A percentile compares a stretch with the other conserved stretches of the same genome.
Conservation (phyloP, 345 rosid genomes). For the Syzygium oleosum region DNA sequence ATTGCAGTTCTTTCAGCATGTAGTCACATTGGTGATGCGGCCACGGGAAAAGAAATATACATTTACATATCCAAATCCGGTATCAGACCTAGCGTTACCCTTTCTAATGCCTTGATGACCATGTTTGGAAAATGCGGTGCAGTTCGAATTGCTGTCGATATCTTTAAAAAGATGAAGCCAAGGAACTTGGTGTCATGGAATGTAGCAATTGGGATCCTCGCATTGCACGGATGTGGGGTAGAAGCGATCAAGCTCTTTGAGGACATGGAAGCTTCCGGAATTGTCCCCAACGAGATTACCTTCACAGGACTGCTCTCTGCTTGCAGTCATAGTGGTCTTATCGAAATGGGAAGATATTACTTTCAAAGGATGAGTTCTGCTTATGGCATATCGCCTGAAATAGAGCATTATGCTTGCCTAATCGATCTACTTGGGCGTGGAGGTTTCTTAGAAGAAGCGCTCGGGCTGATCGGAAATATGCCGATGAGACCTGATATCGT, state of each 20-base stretch:
- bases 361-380: constrained; percentile 12
- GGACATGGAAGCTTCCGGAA: constrained; percentile 10
- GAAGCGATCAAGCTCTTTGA: constrained; percentile 19
- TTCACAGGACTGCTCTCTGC: constrained; percentile 30
- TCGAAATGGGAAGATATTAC: constrained; percentile 14
- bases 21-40: constrained; percentile 25
- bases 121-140: constrained; percentile 15
- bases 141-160: constrained; percentile 10
- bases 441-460: constrained; percentile 23
- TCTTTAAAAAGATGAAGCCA: constrained; percentile 12
- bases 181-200: constrained; percentile 27
- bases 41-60: constrained; percentile 18
- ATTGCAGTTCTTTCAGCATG: constrained; percentile 29
- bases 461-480: constrained; percentile 12
- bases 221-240: constrained; percentile 19
- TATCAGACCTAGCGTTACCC: background rate
- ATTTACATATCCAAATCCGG: background rate
- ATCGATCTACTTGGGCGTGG: constrained; percentile 30
- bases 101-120: constrained; percentile 18
- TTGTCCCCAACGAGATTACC: constrained; percentile 21
- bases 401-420: constrained; percentile 31
- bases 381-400: constrained; percentile 9
- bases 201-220: constrained; percentile 18
- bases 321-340: constrained; percentile 32
- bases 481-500: constrained; percentile 25